These are phyloP conservation scores for Talaromyces sp. DNA, from an alignment of 2,329 filamentous ascomycete species.

Conservation along the genomic window DNA sequence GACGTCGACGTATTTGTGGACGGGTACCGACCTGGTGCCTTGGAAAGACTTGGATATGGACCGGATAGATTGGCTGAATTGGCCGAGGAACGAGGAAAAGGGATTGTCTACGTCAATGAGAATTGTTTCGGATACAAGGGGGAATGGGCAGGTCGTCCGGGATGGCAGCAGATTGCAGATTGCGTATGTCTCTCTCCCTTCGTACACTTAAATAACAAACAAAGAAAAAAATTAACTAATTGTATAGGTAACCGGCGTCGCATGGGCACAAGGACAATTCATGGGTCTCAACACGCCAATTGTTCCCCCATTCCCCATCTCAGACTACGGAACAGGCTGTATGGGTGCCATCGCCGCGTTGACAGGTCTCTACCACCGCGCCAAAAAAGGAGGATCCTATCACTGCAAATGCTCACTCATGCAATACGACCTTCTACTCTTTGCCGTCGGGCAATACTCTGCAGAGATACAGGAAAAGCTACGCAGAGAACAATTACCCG, in stretches of 20 bases:
- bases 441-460: conserved; percentile 56
- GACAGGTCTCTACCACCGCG: conserved; percentile 58
- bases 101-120: conserved; percentile 64
- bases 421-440: conserved; percentile 64
- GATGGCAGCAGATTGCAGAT: conserved; percentile 70
- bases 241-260: conserved; percentile 37
- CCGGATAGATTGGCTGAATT: conserved; percentile 50
- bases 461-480: conserved; percentile 50
- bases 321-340: conserved; percentile 65
- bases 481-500: conserved; percentile 44
- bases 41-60: conserved; percentile 61
- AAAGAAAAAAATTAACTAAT: neutral
- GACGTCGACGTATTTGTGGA: conserved; percentile 64
- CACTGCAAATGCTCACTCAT: conserved; percentile 59
- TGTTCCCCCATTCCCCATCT: conserved; percentile 49
- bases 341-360: conserved; percentile 65
- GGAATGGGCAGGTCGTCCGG: conserved; percentile 59
- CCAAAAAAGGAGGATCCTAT: conserved; percentile 61
- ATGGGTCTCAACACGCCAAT: conserved; percentile 37
- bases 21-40: conserved; percentile 62
- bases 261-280: conserved; percentile 40
- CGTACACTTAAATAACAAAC: neutral
- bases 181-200: conserved; percentile 43
- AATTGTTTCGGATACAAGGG: conserved; percentile 65
- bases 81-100: conserved; percentile 53